phyloP scores from a whole-genome alignment of 306 rosid genomes.

The Prunus salicina region DNA sequence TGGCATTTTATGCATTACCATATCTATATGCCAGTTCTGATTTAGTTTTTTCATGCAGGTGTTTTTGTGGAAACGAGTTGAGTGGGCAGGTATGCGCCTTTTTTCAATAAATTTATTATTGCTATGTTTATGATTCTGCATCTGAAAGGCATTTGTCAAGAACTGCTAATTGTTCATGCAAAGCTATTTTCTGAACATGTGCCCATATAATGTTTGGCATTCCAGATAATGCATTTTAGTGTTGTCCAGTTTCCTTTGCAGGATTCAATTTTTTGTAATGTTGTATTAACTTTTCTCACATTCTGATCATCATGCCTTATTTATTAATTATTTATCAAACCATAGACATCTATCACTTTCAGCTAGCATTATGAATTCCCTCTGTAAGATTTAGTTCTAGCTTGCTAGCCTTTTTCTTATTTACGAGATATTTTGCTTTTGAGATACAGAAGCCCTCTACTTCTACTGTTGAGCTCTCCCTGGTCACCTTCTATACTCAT shows the following conservation, averaged over 20 bases:
- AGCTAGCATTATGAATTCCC: background rate
- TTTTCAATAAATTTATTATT: conserved; percentile 18
- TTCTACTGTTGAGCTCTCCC: conserved; percentile 60
- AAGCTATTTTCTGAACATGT: background rate
- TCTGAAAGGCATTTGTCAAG: background rate
- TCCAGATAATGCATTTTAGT: too few relatives aligned
- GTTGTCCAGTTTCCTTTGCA: too few relatives aligned
- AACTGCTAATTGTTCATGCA: background rate
- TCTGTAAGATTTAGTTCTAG: background rate
- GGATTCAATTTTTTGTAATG: too few relatives aligned
- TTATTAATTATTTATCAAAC: background rate
- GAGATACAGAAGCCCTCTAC: conserved; percentile 63
- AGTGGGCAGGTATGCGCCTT: conserved; percentile 62
- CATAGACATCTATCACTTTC: background rate
- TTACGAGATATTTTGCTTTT: conserved; percentile 19
- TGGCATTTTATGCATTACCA: conserved; percentile 3
- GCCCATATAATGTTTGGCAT: too few relatives aligned
- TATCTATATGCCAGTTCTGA: conserved; percentile 24
- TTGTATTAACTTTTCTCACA: too few relatives aligned
- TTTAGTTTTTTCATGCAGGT: conserved; percentile 48
- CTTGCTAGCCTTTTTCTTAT: conserved; percentile 18
- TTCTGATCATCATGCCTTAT: too few relatives aligned
- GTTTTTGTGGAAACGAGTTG: conserved; percentile 64
- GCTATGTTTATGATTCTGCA: background rate
- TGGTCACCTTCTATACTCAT: conserved; percentile 77